phyloP scores from a whole-genome alignment of 73 alveolate species.

The Diophrys appendiculata region DNA sequence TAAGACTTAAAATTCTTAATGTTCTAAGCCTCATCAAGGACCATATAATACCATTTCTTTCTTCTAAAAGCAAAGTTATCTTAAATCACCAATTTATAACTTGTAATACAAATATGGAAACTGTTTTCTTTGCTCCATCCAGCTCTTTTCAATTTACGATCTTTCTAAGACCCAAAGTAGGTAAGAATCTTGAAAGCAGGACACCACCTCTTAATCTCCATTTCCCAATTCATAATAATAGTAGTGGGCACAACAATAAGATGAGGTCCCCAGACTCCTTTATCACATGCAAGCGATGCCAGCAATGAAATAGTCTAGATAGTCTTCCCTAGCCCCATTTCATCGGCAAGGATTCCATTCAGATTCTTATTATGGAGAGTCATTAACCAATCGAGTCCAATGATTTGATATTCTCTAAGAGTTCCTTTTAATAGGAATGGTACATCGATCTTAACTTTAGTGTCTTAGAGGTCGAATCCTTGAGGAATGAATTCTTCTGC shows the following conservation, averaged over 20 bases:
- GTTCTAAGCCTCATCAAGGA: conserved; percentile 99
- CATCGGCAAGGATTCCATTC: conserved; percentile 99
- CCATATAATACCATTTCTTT: conserved; percentile 99
- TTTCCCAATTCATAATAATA: conserved; percentile 98
- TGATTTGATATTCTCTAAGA: conserved; percentile 93
- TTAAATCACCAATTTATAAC: conserved; percentile 95
- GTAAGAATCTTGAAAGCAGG: conserved; percentile 99
- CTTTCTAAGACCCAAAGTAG: conserved; percentile 94
- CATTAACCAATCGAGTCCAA: conserved; percentile 98
- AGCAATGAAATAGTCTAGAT: conserved; percentile 91
- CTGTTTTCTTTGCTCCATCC: conserved; percentile 98
- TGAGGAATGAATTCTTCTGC: conserved; percentile 78
- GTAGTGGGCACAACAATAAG: conserved; percentile 99
- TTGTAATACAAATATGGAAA: conserved; percentile 98
- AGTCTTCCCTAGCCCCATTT: conserved; percentile 97
- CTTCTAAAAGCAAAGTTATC: conserved; percentile 96
- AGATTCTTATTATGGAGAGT: conserved; percentile 96
- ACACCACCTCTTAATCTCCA: conserved; percentile 99
- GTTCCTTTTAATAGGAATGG: conserved; percentile 90
- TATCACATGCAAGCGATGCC: conserved; percentile 92
- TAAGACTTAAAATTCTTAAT: conserved; percentile 97
- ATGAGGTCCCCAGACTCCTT: conserved; percentile 99
- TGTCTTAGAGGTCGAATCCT: conserved; percentile 66
- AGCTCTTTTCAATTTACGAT: conserved; percentile 93
- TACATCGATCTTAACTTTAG: conserved; percentile 75